phyloP scores from a whole-genome alignment of 352 stramenopile species.

The Phytophthora citricola region DNA sequence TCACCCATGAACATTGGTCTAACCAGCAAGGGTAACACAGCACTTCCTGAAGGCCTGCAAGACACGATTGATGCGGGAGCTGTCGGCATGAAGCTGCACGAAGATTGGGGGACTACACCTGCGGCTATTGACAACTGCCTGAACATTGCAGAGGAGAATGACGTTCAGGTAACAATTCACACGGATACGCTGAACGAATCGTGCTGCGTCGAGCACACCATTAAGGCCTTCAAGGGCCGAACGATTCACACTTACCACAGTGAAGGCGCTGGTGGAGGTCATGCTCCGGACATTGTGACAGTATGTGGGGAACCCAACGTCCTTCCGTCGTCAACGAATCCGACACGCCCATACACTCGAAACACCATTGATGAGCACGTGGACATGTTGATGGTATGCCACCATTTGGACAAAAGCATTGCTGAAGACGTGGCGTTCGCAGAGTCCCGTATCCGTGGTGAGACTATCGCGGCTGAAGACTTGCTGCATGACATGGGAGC shows the following conservation, averaged over 20 bases:
- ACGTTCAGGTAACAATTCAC: slow-evolving; percentile 97
- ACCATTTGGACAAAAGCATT: slow-evolving; percentile 97
- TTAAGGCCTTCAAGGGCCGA: slow-evolving; percentile 95
- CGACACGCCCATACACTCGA: slow-evolving; percentile 95
- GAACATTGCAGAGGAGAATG: slow-evolving; percentile 89
- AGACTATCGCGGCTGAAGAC: slow-evolving; percentile 98
- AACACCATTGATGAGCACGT: slow-evolving; percentile 99
- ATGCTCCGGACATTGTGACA: slow-evolving; percentile 98
- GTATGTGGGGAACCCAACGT: slow-evolving; percentile 95
- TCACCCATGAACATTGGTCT: slow-evolving; percentile 98
- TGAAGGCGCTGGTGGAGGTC: slow-evolving; percentile 93
- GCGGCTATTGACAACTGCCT: slow-evolving; percentile 95
- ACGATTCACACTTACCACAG: slow-evolving; percentile 98
- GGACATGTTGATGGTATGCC: slow-evolving; percentile 99
- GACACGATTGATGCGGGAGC: slow-evolving; percentile 93
- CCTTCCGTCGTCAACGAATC: slow-evolving; percentile 97
- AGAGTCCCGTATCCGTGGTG: slow-evolving; percentile 96
- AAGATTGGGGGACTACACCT: slow-evolving; percentile 98
- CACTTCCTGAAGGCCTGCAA: slow-evolving; percentile 81
- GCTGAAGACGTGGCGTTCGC: slow-evolving; percentile 98
- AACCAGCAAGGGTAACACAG: slow-evolving; percentile 96
- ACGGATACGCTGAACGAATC: slow-evolving; percentile 98
- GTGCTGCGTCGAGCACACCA: slow-evolving; percentile 95
- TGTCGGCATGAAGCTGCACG: slow-evolving; percentile 97
- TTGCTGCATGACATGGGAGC: slow-evolving; percentile 97